Conservation (phyloP, 2,329 filamentous ascomycete species). For the Xylaria multiplex region DNA sequence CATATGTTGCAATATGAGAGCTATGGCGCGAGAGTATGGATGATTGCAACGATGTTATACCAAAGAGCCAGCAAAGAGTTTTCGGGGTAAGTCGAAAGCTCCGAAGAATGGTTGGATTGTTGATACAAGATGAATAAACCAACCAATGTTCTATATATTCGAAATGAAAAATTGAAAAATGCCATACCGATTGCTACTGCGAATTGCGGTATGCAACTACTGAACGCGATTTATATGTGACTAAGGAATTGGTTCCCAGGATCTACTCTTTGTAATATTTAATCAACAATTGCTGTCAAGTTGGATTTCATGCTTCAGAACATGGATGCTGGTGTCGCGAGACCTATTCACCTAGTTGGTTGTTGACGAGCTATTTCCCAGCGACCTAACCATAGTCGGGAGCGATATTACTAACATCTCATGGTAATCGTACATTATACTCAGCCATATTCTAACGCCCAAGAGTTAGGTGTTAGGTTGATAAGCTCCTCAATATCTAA, state of each 20-base stretch:
- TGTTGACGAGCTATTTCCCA: no score
- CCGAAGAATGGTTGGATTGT: constrained; percentile 38
- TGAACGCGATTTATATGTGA: not conserved
- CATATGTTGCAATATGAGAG: constrained; percentile 36
- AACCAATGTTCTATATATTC: constrained; percentile 39
- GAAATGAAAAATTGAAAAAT: constrained; percentile 6
- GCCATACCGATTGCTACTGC: not conserved
- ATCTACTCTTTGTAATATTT: not conserved
- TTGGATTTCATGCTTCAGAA: not conserved
- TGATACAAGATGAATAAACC: constrained; percentile 41
- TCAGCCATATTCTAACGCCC: not conserved
- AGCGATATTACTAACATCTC: constrained; percentile 1
- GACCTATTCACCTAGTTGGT: not conserved
- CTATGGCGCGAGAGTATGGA: constrained; percentile 35
- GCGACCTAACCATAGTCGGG: no score
- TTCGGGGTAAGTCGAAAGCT: constrained; percentile 31
- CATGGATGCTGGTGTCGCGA: no score
- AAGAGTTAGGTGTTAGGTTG: not conserved
- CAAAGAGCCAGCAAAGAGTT: constrained; percentile 33
- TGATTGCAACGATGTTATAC: constrained; percentile 42
- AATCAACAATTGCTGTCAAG: not conserved
- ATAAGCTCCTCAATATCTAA: not conserved
- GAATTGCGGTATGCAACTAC: constrained; percentile 2
- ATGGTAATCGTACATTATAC: no score
- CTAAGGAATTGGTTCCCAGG: not conserved